Evolutionary conservation across 73 alveolate genomes (phyloP).

Genomic region (Paraurostyla sp.): DNA sequence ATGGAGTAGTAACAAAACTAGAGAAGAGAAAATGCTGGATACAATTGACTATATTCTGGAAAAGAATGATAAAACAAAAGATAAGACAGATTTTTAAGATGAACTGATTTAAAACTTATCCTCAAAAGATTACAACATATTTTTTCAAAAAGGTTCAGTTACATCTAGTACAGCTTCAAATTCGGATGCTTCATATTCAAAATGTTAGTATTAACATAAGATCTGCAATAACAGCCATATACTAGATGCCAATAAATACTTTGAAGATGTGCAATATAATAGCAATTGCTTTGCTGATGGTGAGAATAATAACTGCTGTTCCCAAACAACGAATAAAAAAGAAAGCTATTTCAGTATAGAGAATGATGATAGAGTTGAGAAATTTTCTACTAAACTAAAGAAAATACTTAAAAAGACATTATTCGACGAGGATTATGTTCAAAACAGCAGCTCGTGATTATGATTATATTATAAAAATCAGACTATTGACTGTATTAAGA

Average conservation of each 20-base stretch:
- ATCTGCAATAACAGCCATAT: not conserved
- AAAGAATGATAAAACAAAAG: not conserved
- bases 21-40: not conserved
- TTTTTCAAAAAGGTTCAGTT: not conserved
- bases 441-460: too few species aligned
- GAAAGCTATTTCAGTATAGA: slow-evolving; percentile 34
- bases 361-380: slow-evolving; percentile 20
- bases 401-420: not conserved
- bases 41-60: not conserved
- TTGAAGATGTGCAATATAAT: not conserved
- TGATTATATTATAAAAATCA: too few species aligned
- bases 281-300: not conserved
- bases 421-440: not conserved
- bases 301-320: too few species aligned
- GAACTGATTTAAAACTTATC: not conserved
- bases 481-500: too few species aligned
- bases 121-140: not conserved
- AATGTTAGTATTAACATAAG: not conserved
- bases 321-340: too few species aligned
- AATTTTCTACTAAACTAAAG: not conserved
- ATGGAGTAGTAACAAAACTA: slow-evolving; percentile 5
- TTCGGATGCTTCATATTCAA: slow-evolving; percentile 8
- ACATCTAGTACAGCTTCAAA: slow-evolving; percentile 6
- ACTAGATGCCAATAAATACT: not conserved
- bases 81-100: not conserved